Conservation (phyloP, 352 stramenopile species). For the Pythium aristosporum region DNA sequence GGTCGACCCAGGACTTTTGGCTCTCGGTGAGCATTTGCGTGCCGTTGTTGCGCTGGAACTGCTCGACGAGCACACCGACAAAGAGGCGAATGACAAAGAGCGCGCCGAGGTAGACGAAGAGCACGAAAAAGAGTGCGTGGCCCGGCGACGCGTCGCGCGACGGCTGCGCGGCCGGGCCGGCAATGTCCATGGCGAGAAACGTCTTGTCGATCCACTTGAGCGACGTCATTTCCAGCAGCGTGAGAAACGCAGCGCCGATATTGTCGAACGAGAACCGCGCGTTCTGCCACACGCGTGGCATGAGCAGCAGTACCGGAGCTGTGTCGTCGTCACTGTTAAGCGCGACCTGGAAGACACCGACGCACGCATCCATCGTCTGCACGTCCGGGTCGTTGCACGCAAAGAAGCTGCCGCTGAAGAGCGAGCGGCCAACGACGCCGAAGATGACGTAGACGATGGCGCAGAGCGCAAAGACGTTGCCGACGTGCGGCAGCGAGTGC, state of each 20-base stretch:
- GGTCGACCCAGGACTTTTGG: conserved; percentile 78
- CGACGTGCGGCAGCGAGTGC: conserved; percentile 65
- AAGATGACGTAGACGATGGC: conserved; percentile 82
- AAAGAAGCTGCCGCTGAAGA: conserved; percentile 70
- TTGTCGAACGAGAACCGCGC: conserved; percentile 81
- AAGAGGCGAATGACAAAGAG: conserved; percentile 82
- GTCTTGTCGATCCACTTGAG: conserved; percentile 81
- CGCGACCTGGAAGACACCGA: conserved; percentile 59
- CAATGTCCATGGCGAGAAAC: conserved; percentile 77
- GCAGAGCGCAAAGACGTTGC: conserved; percentile 71
- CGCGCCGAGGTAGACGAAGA: conserved; percentile 74
- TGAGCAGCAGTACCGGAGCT: conserved; percentile 29
- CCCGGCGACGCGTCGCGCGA: conserved; percentile 42
- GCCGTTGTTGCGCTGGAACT: conserved; percentile 84
- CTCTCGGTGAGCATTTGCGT: conserved; percentile 77
- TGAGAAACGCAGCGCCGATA: conserved; percentile 59
- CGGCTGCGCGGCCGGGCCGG: conserved; percentile 43
- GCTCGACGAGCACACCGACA: conserved; percentile 76
- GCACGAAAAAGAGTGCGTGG: conserved; percentile 66
- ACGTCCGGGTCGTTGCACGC: conserved; percentile 59
- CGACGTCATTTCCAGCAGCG: conserved; percentile 78
- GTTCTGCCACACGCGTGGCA: conserved; percentile 65
- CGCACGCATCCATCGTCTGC: conserved; percentile 37
- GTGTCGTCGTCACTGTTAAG: conserved; percentile 29
- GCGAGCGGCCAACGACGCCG: conserved; percentile 57